Conservation (phyloP, 2,329 filamentous ascomycete genomes). For the Aspergillus chevalieri region DNA sequence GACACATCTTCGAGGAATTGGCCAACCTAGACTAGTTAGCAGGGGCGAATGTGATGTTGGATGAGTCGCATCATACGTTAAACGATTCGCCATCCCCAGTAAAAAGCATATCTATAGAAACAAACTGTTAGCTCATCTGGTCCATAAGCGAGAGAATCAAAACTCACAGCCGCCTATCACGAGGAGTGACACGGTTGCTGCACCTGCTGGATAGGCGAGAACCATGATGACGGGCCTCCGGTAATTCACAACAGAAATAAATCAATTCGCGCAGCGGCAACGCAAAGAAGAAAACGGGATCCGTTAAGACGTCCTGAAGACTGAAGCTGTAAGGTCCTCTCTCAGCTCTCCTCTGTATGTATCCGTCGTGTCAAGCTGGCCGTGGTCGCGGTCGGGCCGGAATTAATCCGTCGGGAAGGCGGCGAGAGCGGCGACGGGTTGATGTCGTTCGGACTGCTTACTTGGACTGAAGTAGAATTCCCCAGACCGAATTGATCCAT, state of each 20-base stretch:
- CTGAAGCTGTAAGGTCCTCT: background rate
- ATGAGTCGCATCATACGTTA: slow-evolving; percentile 58
- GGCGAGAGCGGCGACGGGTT: background rate
- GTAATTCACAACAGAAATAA: slow-evolving; percentile 4
- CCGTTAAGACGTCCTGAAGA: background rate
- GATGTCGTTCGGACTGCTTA: background rate
- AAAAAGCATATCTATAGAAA: slow-evolving; percentile 86
- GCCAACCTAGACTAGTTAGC: slow-evolving; percentile 59
- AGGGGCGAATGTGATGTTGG: slow-evolving; percentile 7
- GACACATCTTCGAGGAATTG: slow-evolving; percentile 91
- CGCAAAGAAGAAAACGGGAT: background rate
- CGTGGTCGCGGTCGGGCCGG: slow-evolving; percentile 16
- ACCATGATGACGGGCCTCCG: slow-evolving; percentile 51
- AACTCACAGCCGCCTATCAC: slow-evolving; percentile 73
- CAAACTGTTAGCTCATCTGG: slow-evolving; percentile 13
- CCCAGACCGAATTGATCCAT: slow-evolving; percentile 22
- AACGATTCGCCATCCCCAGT: slow-evolving; percentile 93
- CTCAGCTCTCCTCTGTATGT: background rate
- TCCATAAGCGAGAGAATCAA: slow-evolving; percentile 2
- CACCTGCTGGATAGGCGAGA: slow-evolving; percentile 64
- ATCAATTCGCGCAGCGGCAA: background rate
- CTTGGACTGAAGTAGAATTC: slow-evolving; percentile 9
- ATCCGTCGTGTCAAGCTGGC: background rate
- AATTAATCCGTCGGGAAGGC: slow-evolving; percentile 22
- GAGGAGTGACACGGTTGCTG: slow-evolving; percentile 60